A percentile compares a stretch with the other conserved stretches of the same genome.
Conservation (phyloP, 108 stramenopile species). For the Hondaea fermentalgiana region DNA sequence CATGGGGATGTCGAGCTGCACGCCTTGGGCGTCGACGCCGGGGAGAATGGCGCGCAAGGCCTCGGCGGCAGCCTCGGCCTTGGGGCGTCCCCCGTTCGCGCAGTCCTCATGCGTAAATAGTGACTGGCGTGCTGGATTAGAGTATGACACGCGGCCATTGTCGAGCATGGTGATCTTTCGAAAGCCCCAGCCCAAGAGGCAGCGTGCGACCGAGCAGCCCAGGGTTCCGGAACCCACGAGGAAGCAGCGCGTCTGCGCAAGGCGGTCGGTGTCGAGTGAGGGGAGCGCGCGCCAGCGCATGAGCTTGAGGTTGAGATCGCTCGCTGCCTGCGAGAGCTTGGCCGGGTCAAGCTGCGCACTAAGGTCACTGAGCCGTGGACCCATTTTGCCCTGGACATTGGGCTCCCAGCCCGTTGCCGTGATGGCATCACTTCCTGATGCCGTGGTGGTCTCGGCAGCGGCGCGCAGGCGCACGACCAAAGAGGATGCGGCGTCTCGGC, state of each 20-base stretch:
- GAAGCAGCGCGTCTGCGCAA: conserved; percentile 67
- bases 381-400: conserved; percentile 35
- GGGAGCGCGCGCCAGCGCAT: conserved; percentile 98
- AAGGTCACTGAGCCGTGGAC: conserved; percentile 43
- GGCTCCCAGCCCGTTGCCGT: conserved; percentile 38
- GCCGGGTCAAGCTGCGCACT: conserved; percentile 34
- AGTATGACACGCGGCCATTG: conserved; percentile 82
- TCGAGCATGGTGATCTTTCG: conserved; percentile 85
- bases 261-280: conserved; percentile 64
- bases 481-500: background rate
- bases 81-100: conserved; percentile 61
- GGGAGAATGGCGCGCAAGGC: conserved; percentile 65
- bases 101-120: conserved; percentile 85
- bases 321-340: conserved; percentile 67
- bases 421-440: background rate
- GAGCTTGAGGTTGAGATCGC: conserved; percentile 84
- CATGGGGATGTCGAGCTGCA: conserved; percentile 88
- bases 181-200: conserved; percentile 91
- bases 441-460: background rate
- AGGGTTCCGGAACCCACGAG: conserved; percentile 93
- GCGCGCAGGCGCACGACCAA: background rate
- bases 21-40: conserved; percentile 62
- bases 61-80: conserved; percentile 85
- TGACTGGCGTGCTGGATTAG: conserved; percentile 91
- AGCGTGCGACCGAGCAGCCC: conserved; percentile 85